These are phyloP conservation scores for Trichoderma guizhouense DNA, from an alignment of 2,329 filamentous ascomycete species.

Conservation along the genomic window DNA sequence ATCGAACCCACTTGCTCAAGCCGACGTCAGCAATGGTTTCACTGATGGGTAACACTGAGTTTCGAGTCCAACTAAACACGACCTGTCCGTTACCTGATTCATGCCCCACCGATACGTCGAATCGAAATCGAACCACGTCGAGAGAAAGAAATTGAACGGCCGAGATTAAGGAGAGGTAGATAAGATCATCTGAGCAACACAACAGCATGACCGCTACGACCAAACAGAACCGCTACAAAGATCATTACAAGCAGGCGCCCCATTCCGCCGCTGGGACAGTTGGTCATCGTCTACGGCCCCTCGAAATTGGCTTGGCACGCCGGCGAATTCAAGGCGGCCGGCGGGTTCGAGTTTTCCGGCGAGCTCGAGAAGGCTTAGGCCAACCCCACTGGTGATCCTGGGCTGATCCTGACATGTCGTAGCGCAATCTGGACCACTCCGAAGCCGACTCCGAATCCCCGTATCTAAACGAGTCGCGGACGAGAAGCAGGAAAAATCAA, in stretches of 20 bases:
- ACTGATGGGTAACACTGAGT: background rate
- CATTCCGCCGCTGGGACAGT: background rate
- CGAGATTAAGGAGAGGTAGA: background rate
- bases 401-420: background rate
- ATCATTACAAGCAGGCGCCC: background rate
- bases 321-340: background rate
- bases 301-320: background rate
- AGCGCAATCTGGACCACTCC: background rate
- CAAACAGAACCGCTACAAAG: background rate
- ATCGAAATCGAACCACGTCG: background rate
- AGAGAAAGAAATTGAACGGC: background rate
- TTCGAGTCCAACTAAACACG: background rate
- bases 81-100: background rate
- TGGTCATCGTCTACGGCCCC: background rate
- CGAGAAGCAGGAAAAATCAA: background rate
- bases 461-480: background rate
- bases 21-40: background rate
- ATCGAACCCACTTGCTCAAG: background rate
- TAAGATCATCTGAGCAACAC: background rate
- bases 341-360: constrained; percentile 2
- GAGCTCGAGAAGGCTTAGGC: constrained; percentile 14
- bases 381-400: background rate
- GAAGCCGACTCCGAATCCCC: background rate
- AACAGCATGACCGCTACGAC: background rate
- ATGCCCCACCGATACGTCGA: background rate